A percentile compares a stretch with the other conserved stretches of the same genome.
phyloP scores from a whole-genome alignment of 495 filamentous ascomycete genomes.

The Geoglossum glabrum region DNA sequence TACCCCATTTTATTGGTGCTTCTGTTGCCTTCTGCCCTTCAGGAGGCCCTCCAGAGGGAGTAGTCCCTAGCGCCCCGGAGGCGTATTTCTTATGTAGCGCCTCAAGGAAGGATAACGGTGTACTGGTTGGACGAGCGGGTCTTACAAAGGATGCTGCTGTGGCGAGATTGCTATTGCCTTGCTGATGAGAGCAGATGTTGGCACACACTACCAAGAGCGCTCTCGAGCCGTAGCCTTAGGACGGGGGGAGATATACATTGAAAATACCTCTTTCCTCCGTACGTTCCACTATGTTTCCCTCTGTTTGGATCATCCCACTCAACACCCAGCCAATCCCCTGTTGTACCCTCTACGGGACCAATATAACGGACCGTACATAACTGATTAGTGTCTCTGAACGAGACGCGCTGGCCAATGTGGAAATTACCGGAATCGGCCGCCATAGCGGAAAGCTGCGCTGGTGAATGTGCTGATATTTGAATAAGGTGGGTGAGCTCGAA shows the following conservation, averaged over 20 bases:
- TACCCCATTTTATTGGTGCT: slow-evolving; percentile 46
- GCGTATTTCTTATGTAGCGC: slow-evolving; percentile 72
- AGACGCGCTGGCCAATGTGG: slow-evolving; percentile 49
- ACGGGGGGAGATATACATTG: slow-evolving; percentile 33
- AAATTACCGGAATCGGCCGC: slow-evolving; percentile 8
- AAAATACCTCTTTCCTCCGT: slow-evolving; percentile 66
- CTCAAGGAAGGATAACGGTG: slow-evolving; percentile 49
- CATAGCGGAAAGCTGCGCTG: slow-evolving; percentile 11
- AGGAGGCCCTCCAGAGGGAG: slow-evolving; percentile 12
- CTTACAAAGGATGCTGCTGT: slow-evolving; percentile 74
- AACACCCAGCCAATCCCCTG: slow-evolving; percentile 76
- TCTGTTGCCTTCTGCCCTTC: slow-evolving; percentile 11
- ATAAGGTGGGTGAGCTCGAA: neutral
- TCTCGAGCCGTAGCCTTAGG: neutral
- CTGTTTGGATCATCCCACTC: slow-evolving; percentile 82
- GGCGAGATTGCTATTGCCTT: slow-evolving; percentile 35
- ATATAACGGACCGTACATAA: slow-evolving; percentile 72
- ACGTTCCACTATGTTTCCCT: slow-evolving; percentile 78
- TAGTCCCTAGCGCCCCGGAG: slow-evolving; percentile 22
- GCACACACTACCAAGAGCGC: neutral
- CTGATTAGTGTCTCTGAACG: slow-evolving; percentile 36
- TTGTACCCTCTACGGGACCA: slow-evolving; percentile 54
- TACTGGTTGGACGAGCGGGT: slow-evolving; percentile 47
- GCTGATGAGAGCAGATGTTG: neutral
- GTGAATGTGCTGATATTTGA: neutral